These are phyloP conservation scores for Phoma sp. DNA, from an alignment of 2,329 filamentous ascomycete genomes.

Conservation along the genomic window DNA sequence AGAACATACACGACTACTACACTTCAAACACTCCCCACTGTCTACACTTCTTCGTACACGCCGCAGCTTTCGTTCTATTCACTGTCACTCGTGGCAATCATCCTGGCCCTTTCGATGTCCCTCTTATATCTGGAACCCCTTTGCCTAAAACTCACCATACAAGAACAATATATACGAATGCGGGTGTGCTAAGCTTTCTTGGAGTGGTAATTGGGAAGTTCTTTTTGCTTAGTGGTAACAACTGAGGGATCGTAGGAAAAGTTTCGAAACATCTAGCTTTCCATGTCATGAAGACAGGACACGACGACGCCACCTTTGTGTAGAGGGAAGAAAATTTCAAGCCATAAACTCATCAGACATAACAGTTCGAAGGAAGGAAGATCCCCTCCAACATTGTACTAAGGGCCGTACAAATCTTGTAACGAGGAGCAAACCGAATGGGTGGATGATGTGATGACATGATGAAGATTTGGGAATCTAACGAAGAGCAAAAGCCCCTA, in stretches of 20 bases:
- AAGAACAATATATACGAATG: too few relatives aligned
- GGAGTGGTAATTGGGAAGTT: constrained; percentile 10
- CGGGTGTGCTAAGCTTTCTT: too few relatives aligned
- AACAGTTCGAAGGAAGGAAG: constrained; percentile 15
- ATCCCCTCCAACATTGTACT: constrained; percentile 20
- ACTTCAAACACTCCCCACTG: too few relatives aligned
- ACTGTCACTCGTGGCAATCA: too few relatives aligned
- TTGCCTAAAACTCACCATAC: too few relatives aligned
- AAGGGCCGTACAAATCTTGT: constrained; percentile 21
- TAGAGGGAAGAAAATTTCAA: constrained; percentile 4
- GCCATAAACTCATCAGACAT: constrained; percentile 31
- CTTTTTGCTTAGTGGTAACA: constrained; percentile 19
- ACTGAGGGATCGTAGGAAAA: constrained; percentile 25
- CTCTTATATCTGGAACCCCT: too few relatives aligned
- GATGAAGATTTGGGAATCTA: constrained; percentile 48
- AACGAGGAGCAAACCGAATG: constrained; percentile 12
- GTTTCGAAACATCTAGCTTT: constrained; percentile 15
- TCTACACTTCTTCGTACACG: too few relatives aligned
- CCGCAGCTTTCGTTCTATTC: too few relatives aligned
- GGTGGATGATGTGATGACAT: constrained; percentile 36
- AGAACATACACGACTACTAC: too few relatives aligned
- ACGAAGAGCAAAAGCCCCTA: constrained; percentile 41
- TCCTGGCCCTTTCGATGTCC: too few relatives aligned
- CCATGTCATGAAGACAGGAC: background rate
- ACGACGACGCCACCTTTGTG: constrained; percentile 9